phyloP scores from a whole-genome alignment of 179 eudicot genomes.

The Beta macrorhiza region DNA sequence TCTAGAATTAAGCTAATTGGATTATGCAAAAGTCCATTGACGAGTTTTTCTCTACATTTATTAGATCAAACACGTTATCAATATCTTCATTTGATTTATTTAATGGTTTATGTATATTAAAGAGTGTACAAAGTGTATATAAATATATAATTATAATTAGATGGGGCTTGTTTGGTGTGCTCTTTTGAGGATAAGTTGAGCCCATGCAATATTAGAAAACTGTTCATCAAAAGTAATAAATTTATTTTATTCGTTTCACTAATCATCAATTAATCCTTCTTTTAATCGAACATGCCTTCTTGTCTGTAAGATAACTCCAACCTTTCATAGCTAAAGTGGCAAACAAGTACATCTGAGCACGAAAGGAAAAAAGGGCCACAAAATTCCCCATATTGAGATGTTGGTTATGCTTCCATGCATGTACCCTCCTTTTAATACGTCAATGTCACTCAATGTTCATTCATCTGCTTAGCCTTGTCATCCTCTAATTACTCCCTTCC shows the following conservation, averaged over 20 bases:
- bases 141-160: background rate
- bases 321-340: slow-evolving; percentile 43
- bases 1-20: slow-evolving; percentile 7
- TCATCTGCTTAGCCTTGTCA: background rate
- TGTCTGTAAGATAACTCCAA: slow-evolving; percentile 35
- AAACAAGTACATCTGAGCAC: slow-evolving; percentile 49
- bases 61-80: background rate
- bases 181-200: slow-evolving; percentile 24
- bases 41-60: background rate
- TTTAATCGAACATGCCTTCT: slow-evolving; percentile 33
- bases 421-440: slow-evolving; percentile 10
- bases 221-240: slow-evolving; percentile 4
- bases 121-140: slow-evolving; percentile 24
- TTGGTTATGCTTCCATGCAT: slow-evolving; percentile 50
- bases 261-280: slow-evolving; percentile 2
- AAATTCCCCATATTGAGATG: slow-evolving; percentile 28
- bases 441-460: slow-evolving; percentile 25
- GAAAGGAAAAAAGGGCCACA: slow-evolving; percentile 24
- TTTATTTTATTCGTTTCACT: background rate
- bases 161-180: slow-evolving; percentile 18
- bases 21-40: slow-evolving; percentile 16
- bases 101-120: slow-evolving; percentile 16
- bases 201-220: slow-evolving; percentile 13
- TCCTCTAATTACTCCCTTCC: too few species aligned
- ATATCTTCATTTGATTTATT: background rate